Conservation (phyloP, 305 asterid genomes). For the Solanum aculeatissimum region DNA sequence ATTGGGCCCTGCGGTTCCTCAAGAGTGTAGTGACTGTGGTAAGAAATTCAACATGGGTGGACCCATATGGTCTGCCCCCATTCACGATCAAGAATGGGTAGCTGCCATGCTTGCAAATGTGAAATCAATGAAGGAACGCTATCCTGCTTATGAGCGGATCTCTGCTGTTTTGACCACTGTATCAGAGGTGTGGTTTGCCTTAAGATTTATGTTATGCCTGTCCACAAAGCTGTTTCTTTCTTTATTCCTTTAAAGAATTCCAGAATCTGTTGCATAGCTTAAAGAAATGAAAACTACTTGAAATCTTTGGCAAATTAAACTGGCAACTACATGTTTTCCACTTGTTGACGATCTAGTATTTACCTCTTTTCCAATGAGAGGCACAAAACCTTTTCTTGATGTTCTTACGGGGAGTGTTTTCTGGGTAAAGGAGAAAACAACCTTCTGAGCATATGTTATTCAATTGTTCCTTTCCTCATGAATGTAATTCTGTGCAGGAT, state of each 20-base stretch:
- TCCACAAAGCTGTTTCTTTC: background rate
- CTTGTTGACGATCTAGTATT: background rate
- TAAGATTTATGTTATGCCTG: background rate
- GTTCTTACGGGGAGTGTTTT: background rate
- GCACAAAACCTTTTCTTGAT: background rate
- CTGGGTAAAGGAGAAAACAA: background rate
- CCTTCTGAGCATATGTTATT: background rate
- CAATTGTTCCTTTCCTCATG: background rate
- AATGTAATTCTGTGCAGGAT: background rate
- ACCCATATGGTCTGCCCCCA: slow-evolving; percentile 98
- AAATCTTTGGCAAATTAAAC: background rate
- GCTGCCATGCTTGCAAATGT: slow-evolving; percentile 63
- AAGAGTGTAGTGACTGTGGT: slow-evolving; percentile 90
- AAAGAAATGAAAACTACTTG: background rate
- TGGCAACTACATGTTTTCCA: background rate
- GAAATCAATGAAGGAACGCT: slow-evolving; percentile 49
- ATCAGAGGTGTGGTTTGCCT: slow-evolving; percentile 58
- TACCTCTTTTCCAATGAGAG: background rate
- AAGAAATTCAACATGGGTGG: slow-evolving; percentile 98
- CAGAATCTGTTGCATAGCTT: background rate
- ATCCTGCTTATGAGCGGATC: slow-evolving; percentile 81
- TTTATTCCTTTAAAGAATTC: background rate
- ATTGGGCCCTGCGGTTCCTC: slow-evolving; percentile 82
- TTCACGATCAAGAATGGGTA: slow-evolving; percentile 94
- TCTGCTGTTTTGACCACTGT: slow-evolving; percentile 84